Base-by-base conservation (phyloP, 768 basidiomycete species). In the Calocybe gangraenosa region DNA sequence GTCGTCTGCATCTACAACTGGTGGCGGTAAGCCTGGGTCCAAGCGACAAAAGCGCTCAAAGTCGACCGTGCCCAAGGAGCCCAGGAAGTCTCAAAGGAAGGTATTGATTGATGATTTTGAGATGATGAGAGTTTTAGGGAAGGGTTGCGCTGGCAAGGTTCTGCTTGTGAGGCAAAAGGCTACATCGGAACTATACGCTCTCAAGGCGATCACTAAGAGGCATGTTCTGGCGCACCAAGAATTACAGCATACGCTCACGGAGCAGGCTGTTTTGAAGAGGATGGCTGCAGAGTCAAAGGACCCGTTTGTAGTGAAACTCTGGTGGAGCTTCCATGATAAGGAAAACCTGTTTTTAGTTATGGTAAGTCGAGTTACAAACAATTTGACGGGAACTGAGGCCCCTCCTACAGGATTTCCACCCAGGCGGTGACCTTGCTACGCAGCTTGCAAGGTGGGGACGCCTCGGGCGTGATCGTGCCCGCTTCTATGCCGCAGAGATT, bases 311-410 rank as follows among this genome's bases (percentile, higher is more conserved):
- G 92, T 97, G 49, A 91, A 87, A 63, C 78, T 99, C 14, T 90
- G 92, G 82, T 94, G 90, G 87, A 88, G 88, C 65, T 99, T 98
- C 70, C 94, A 97, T 65, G 94, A 98, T 67, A 88, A 89, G 68
- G 92, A 97, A 64, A 95, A 96, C 60, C 67, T 98, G 51, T 98
- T 94, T 68, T 79, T 99, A 59, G 92, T 97, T 35, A 94, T 99
- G 87, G 88, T 87, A 49, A 55, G 67, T 50, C 47, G 17, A 41
- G 35, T 39, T 30, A n/a, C 46, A 44, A 51, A 28, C 57, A 53
- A 46, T 47, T 3, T 55, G 44, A 6, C 6, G 13, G 48, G 22
- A 37, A 28, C 21, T 51, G 42, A 60, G 11, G 25, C 25, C 5
- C 25, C 30, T 36, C 39, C 42, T 28, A 13, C 55, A 86, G 85